Percentiles rank a stretch among this genome's conserved stretches.
Conservation (phyloP, 495 filamentous ascomycete genomes). For the Tuber brumale region DNA sequence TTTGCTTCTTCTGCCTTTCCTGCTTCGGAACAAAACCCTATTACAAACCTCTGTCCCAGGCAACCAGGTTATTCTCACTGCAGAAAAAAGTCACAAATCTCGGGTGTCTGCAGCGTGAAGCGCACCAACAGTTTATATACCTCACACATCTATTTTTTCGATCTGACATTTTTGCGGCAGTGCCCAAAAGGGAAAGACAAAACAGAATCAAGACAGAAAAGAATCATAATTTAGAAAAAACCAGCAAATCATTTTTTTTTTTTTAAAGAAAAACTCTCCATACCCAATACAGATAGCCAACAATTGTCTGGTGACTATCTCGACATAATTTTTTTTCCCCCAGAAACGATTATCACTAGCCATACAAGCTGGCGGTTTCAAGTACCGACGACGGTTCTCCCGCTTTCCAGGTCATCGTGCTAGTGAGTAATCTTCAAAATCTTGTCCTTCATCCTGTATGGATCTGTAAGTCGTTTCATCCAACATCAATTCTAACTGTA, state of each 20-base stretch:
- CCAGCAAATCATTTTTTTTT: slow-evolving; percentile 1
- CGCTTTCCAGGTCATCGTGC: slow-evolving; percentile 69
- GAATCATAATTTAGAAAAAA: background rate
- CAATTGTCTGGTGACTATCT: background rate
- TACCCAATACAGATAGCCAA: slow-evolving; percentile 1
- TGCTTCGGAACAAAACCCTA: background rate
- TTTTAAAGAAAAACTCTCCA: slow-evolving; percentile 3
- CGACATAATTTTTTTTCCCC: slow-evolving; percentile 7
- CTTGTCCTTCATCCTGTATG: slow-evolving; percentile 23
- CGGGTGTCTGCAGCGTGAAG: slow-evolving; percentile 30
- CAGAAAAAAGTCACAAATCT: slow-evolving; percentile 21
- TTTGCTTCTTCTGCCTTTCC: slow-evolving; percentile 11
- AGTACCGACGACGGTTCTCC: slow-evolving; percentile 43
- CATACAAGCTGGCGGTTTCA: slow-evolving; percentile 38
- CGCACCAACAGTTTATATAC: slow-evolving; percentile 13
- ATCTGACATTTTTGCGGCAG: slow-evolving; percentile 19
- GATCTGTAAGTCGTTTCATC: slow-evolving; percentile 15
- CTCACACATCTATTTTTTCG: slow-evolving; percentile 9
- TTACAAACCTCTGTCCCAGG: slow-evolving; percentile 12
- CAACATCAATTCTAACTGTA: slow-evolving; percentile 24
- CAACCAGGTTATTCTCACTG: slow-evolving; percentile 1
- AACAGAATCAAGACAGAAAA: background rate
- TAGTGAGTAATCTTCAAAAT: slow-evolving; percentile 53
- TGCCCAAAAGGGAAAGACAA: slow-evolving; percentile 9
- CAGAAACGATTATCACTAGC: slow-evolving; percentile 13